Conservation (phyloP, 495 filamentous ascomycete genomes). For the Cercophora samala region DNA sequence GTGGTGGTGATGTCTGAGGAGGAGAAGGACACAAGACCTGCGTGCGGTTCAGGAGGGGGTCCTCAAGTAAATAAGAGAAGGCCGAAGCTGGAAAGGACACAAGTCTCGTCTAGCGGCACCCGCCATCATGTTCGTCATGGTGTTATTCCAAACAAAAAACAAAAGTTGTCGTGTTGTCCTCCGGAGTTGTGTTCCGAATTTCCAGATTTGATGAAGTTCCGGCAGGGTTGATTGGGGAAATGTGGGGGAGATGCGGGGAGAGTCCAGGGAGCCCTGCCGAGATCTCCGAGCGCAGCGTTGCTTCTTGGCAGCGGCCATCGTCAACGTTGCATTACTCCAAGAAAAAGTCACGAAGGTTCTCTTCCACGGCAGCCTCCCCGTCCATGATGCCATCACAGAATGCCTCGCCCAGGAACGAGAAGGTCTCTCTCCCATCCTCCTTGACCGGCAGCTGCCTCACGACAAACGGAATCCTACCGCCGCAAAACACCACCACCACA, state of each 20-base stretch:
- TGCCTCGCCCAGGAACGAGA: constrained; percentile 17
- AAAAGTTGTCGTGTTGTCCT: constrained; percentile 35
- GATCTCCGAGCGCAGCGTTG: background rate
- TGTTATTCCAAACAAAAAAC: constrained; percentile 5
- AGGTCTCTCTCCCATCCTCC: background rate
- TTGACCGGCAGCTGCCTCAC: constrained; percentile 10
- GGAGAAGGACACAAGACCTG: background rate
- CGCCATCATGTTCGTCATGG: constrained; percentile 9
- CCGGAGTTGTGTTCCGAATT: constrained; percentile 35
- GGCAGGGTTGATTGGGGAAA: constrained; percentile 23
- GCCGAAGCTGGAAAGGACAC: background rate
- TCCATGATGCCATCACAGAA: constrained; percentile 26
- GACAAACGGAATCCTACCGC: constrained; percentile 18
- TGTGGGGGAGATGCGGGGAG: constrained; percentile 12
- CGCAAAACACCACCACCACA: constrained; percentile 17
- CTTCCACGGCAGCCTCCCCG: constrained; percentile 11
- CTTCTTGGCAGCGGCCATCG: background rate
- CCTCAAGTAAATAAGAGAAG: constrained; percentile 5
- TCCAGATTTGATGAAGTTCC: constrained; percentile 31
- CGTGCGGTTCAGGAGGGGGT: background rate
- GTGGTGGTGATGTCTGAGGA: background rate
- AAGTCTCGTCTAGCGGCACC: constrained; percentile 5
- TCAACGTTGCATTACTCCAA: background rate
- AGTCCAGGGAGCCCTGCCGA: background rate
- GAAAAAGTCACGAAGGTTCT: constrained; percentile 1